phyloP scores from a whole-genome alignment of 2,329 filamentous ascomycete genomes.

The Penicillium sp. region DNA sequence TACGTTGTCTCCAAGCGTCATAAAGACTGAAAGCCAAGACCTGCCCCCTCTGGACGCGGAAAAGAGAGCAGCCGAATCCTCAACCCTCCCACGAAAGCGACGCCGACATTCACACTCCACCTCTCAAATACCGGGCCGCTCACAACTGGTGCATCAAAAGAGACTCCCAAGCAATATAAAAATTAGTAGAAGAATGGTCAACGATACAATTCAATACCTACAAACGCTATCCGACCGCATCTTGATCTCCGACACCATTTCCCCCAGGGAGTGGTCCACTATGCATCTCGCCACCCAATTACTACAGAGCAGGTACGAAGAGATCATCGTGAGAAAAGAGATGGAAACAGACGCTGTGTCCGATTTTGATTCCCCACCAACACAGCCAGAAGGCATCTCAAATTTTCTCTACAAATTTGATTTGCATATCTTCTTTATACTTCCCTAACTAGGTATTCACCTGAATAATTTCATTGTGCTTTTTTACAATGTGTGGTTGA shows the following conservation, averaged over 20 bases:
- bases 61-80: too few species aligned
- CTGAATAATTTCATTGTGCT: background rate
- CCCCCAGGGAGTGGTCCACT: too few species aligned
- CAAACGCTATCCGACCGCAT: too few species aligned
- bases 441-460: too few species aligned
- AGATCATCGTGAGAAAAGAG: background rate
- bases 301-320: constrained; percentile 1
- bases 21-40: constrained; percentile 1
- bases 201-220: background rate
- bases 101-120: too few species aligned
- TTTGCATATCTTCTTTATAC: background rate
- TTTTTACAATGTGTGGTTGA: too few species aligned
- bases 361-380: background rate
- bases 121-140: background rate
- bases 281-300: too few species aligned
- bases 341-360: too few species aligned
- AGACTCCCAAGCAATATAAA: background rate
- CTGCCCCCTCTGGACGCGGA: too few species aligned
- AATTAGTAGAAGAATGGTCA: background rate
- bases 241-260: too few species aligned
- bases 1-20: background rate
- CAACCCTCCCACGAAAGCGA: too few species aligned
- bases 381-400: background rate
- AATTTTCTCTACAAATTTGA: background rate
- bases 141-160: background rate